Conservation (phyloP, 2,329 filamentous ascomycete species). For the Dactylellina parvicollis region DNA sequence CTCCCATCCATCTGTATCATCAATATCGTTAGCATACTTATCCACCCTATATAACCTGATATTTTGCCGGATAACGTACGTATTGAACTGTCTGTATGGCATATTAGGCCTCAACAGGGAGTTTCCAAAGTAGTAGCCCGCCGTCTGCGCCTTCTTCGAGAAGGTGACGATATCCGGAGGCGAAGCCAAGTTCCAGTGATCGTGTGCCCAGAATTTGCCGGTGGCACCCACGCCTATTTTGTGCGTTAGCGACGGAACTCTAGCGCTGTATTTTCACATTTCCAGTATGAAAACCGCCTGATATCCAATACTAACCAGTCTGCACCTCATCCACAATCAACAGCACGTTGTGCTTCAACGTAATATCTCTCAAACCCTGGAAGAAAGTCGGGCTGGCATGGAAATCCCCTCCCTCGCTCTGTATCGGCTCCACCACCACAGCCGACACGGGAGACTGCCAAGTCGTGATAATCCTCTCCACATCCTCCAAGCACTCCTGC, state of each 20-base stretch:
- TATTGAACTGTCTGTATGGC: slow-evolving; percentile 96
- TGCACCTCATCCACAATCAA: slow-evolving; percentile 95
- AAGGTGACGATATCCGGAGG: slow-evolving; percentile 95
- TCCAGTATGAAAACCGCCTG: neutral
- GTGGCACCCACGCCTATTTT: slow-evolving; percentile 75
- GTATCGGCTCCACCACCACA: slow-evolving; percentile 86
- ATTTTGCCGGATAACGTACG: slow-evolving; percentile 60
- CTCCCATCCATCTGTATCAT: slow-evolving; percentile 78
- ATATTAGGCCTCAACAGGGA: slow-evolving; percentile 84
- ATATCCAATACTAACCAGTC: slow-evolving; percentile 70
- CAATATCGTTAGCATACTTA: neutral
- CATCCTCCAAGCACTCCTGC: slow-evolving; percentile 80
- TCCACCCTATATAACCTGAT: no score
- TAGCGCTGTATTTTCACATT: neutral
- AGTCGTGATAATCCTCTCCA: slow-evolving; percentile 80
- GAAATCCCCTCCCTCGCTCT: slow-evolving; percentile 94
- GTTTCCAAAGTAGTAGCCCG: slow-evolving; percentile 90
- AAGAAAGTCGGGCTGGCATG: slow-evolving; percentile 90
- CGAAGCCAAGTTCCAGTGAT: slow-evolving; percentile 83
- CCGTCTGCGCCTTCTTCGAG: slow-evolving; percentile 93
- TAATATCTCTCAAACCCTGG: slow-evolving; percentile 81
- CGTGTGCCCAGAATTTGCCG: slow-evolving; percentile 95
- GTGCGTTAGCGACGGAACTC: neutral
- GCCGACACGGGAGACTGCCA: slow-evolving; percentile 79
- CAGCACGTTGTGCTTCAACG: slow-evolving; percentile 78